Conservation (phyloP, 2,329 filamentous ascomycete species). For the Penicillium sp. region DNA sequence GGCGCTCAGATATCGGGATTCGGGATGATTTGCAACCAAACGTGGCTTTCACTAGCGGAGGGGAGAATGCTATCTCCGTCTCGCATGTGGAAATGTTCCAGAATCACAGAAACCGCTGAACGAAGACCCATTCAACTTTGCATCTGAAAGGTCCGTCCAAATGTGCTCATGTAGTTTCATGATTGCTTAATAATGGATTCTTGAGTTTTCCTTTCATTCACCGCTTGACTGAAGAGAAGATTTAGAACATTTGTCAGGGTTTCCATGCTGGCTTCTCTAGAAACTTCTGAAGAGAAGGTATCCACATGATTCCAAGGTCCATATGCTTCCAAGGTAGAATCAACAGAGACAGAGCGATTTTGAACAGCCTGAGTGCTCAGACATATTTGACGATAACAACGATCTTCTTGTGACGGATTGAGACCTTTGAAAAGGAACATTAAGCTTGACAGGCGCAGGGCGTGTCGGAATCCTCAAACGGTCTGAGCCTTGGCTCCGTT, state of each 20-base stretch:
- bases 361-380: too few species aligned
- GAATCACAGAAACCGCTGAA: neutral
- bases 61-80: neutral
- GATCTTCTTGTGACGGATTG: neutral
- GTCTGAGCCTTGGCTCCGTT: slow-evolving; percentile 22
- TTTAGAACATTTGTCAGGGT: neutral
- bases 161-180: neutral
- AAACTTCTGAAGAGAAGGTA: neutral
- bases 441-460: neutral
- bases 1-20: neutral
- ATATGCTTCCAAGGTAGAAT: neutral
- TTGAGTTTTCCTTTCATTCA: neutral
- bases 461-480: slow-evolving; percentile 6
- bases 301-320: neutral
- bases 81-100: neutral
- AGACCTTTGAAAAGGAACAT: slow-evolving; percentile 1
- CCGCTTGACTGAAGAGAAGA: neutral
- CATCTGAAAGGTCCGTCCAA: too few species aligned
- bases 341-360: neutral
- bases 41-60: neutral
- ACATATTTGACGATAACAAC: neutral
- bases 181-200: neutral
- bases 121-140: neutral
- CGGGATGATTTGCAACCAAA: neutral
- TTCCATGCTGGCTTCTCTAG: neutral